Evolutionary conservation across 1,284 basidiomycete species (phyloP), one percentile per base, ranked within the genome.

Genomic region (Tremellales sp.): DNA sequence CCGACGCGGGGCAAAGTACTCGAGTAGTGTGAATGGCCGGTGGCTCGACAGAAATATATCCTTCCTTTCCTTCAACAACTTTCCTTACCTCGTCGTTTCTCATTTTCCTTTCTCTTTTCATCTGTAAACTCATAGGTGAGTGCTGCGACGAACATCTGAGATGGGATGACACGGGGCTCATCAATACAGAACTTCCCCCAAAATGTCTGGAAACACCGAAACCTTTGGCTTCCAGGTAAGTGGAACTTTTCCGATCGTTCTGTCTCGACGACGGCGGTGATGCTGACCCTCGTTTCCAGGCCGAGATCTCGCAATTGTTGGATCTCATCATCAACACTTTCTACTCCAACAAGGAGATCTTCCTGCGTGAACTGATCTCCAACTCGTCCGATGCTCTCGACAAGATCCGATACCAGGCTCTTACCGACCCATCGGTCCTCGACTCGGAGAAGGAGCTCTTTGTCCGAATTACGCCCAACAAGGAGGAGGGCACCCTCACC

Each of bases 301-400:
- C 92, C 75, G 93, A 97, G 82, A 97, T 97, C 83, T 87, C 84
- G 74, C 89, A 94, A 78, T 80, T 93, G 54, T 60, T 73, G 56
- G 68, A 71, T 56, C 64, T 73, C 33, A 74, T 75, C 64, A 60
- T 71, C 89, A 89, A 93, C 81, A 93, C 90, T 57, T 96, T 94
- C 82, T 94, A 96, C 84, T 91, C 88, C 56, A 94, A 96, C 84
- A 96, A 96, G 82, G 91, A 93, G 80, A 94, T 96, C 75, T 96
- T 96, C 83, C 84, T 96, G 65, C 87, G 92, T 75, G 92, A 97
- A 78, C 56, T 96, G 60, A 94, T 71, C 44, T 71, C 69, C 48
- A 73, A 73, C 62, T 66, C 52, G 53, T 93, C 90, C 55, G 93
- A 97, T 84, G 92, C 93, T 46, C 83, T 96, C 75, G 93, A 97